These are phyloP conservation scores for Rhodomyrtus tomentosa DNA, from an alignment of 345 rosid species.

Conservation along the genomic window DNA sequence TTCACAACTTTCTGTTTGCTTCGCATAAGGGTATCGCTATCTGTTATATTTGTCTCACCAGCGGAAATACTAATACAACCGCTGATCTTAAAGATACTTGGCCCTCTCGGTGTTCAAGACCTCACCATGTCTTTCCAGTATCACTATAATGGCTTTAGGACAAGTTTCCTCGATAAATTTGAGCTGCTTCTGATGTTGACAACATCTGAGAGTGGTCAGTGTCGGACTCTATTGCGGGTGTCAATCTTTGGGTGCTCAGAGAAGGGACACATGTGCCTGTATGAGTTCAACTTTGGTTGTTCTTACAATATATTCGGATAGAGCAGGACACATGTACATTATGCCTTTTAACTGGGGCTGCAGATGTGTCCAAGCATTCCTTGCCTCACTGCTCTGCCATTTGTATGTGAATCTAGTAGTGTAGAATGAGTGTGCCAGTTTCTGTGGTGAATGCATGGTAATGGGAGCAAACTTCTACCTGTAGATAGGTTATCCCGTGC, in stretches of 20 bases:
- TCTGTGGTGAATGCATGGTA: neutral
- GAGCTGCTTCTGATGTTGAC: neutral
- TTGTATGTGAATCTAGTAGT: neutral
- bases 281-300: neutral
- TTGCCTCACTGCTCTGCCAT: neutral
- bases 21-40: neutral
- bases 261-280: neutral
- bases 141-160: neutral
- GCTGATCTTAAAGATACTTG: neutral
- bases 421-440: neutral
- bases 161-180: neutral
- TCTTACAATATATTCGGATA: neutral
- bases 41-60: neutral
- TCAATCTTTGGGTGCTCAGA: neutral
- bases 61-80: neutral
- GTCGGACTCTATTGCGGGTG: neutral
- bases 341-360: neutral
- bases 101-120: neutral
- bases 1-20: neutral
- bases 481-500: neutral
- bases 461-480: neutral
- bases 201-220: neutral
- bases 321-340: neutral
- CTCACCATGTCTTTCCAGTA: neutral
- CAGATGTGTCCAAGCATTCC: neutral